Conservation (phyloP, 2,329 filamentous ascomycete species). For the Paecilomyces sp. region DNA sequence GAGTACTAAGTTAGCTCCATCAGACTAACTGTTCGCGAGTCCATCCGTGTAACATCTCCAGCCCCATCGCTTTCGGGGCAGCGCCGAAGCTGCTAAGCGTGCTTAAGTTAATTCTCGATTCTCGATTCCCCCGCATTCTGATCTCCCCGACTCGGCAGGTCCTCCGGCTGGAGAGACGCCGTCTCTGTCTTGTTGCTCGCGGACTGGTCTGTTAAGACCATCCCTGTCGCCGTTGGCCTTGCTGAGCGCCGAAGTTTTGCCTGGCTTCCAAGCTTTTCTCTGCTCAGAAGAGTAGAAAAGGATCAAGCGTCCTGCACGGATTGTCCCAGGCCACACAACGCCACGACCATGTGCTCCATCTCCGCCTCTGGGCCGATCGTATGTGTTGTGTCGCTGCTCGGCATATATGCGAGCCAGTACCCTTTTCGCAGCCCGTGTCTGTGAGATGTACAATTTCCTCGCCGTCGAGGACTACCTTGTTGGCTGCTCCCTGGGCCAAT, state of each 20-base stretch:
- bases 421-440: background rate
- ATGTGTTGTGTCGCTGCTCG: background rate
- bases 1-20: background rate
- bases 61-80: background rate
- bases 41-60: background rate
- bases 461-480: background rate
- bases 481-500: background rate
- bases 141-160: background rate
- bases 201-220: background rate
- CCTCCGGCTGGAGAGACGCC: background rate
- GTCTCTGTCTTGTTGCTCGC: background rate
- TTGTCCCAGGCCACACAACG: background rate
- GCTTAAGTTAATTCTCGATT: background rate
- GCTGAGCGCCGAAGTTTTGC: background rate
- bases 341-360: slow-evolving; percentile 1
- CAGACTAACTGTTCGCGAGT: background rate
- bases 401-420: background rate
- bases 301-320: background rate
- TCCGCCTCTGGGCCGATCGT: background rate
- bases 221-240: background rate
- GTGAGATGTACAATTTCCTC: background rate
- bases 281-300: background rate
- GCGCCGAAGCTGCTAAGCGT: background rate
- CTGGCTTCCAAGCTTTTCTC: background rate
- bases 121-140: background rate